Evolutionary conservation across 805 yeast genomes (phyloP).

Genomic region (Saturnispora ahearnii): DNA sequence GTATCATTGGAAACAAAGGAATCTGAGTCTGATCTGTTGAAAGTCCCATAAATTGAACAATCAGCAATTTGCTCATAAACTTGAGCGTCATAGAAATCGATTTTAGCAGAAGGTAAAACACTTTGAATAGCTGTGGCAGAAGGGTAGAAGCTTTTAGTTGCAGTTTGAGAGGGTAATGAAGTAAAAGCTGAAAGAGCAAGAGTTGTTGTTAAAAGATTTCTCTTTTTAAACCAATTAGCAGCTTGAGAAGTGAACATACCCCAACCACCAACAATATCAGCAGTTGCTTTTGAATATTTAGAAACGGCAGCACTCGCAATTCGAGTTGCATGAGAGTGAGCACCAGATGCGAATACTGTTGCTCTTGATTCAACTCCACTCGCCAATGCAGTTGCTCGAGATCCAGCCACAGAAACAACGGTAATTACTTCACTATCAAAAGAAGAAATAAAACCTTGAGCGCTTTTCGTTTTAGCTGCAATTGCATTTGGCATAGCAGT

Average conservation of each 20-base stretch:
- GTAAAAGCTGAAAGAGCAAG: background rate
- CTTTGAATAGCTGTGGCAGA: conserved; percentile 1
- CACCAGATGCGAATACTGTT: background rate
- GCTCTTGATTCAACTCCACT: background rate
- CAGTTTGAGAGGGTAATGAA: background rate
- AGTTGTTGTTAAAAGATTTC: background rate
- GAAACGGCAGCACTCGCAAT: conserved; percentile 4
- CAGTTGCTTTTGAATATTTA: background rate
- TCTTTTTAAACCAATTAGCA: conserved; percentile 1
- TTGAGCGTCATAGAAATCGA: background rate
- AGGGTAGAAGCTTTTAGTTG: conserved; percentile 1
- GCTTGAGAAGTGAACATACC: background rate
- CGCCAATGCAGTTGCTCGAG: background rate
- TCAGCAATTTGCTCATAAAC: conserved; percentile 3
- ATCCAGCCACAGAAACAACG: background rate
- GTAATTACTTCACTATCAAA: conserved; percentile 3
- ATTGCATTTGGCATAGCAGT: background rate
- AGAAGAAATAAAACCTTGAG: background rate
- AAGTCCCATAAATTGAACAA: conserved; percentile 13
- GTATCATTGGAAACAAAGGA: conserved; percentile 5
- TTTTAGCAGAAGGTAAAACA: background rate
- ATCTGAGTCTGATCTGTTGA: conserved; percentile 8
- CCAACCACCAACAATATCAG: background rate
- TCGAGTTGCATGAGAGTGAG: background rate
- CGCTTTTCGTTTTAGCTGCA: background rate